Base-by-base conservation (phyloP, 116 monocot genomes). In the Papilionanthe hybrid region DNA sequence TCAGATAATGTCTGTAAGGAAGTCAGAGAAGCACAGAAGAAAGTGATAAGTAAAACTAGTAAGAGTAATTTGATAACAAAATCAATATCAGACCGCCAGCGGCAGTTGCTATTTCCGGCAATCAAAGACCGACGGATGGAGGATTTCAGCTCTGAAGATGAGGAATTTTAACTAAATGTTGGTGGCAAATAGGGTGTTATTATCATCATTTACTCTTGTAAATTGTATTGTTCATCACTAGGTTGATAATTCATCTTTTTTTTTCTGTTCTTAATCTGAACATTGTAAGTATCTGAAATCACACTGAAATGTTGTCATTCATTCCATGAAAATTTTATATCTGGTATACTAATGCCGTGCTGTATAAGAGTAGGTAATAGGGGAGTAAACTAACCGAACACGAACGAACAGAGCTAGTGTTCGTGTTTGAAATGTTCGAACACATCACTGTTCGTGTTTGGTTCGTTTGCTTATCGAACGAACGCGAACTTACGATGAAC, bases 1-100 rank as follows among this genome's bases (percentile, higher is more conserved):
- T 67, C 92, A 69, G 96, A 92, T 75, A 93, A 87, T 84, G 81
- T 85, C 23, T 92, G 96, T 86, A 88, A 85, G 78, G 90, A 96
- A 83, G 88, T 92, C 32, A 83, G 76, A 66, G 86, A 86, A 77
- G 76, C 83, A 37, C 55, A 75, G 4, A 84, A 57, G 50, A 79
- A 74, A 74, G 75, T 42, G 41, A 50, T 50, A 49, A 90, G 81
- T 73, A 13, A 20, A n/a, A 22, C 73, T 0, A 49, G 25, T n/a
- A 71, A 73, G 81, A 83, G 83, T 55, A 81, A 47, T 56, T 1
- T 72, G 30, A 49, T 56, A 47, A 15, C 41, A 13, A 0, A 68
- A 55, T 77, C 80, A 4, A 23, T 77, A 0, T 60, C 58, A 13
- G 92, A 85, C 58, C 73, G 81, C 58, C 73, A 79, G 2, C 73